These are phyloP conservation scores for Dendrothele bispora DNA, from an alignment of 768 basidiomycete species.

Conservation along the genomic window DNA sequence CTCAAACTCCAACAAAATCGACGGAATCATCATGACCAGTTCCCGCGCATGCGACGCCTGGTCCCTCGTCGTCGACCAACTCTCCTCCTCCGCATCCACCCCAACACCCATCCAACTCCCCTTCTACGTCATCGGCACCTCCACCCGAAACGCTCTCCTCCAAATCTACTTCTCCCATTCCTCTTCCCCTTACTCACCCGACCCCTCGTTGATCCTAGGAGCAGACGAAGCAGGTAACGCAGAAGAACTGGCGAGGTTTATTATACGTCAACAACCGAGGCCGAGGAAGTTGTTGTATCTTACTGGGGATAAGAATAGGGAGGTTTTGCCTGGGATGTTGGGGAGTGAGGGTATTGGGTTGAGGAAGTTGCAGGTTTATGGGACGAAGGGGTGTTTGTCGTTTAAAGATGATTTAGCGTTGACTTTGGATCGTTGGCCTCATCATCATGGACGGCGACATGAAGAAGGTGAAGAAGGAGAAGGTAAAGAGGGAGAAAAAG, in stretches of 20 bases:
- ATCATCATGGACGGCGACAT: constrained; percentile 25
- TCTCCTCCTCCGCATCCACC: constrained; percentile 12
- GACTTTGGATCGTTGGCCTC: not conserved
- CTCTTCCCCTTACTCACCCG: constrained; percentile 20
- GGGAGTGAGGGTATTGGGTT: constrained; percentile 43
- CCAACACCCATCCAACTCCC: constrained; percentile 41
- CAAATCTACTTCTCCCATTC: constrained; percentile 29
- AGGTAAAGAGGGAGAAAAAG: constrained; percentile 17
- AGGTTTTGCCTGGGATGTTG: constrained; percentile 42
- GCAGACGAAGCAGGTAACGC: constrained; percentile 64
- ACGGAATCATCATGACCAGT: constrained; percentile 79
- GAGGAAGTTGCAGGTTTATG: constrained; percentile 64
- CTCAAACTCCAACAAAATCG: constrained; percentile 41
- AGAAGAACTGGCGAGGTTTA: constrained; percentile 66
- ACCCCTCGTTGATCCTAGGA: constrained; percentile 36
- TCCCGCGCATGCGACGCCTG: constrained; percentile 77
- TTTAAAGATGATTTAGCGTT: constrained; percentile 41
- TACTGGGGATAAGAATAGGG: constrained; percentile 79
- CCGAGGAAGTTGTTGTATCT: constrained; percentile 58
- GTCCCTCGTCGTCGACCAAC: constrained; percentile 31
- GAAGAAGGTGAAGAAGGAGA: constrained; percentile 23
- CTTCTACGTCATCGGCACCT: constrained; percentile 79
- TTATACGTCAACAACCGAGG: constrained; percentile 38
- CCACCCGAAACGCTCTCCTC: constrained; percentile 52
- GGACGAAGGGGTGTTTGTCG: constrained; percentile 55